These are phyloP conservation scores for Sarocladium kiliense DNA, from an alignment of 2,329 filamentous ascomycete species.

Conservation along the genomic window DNA sequence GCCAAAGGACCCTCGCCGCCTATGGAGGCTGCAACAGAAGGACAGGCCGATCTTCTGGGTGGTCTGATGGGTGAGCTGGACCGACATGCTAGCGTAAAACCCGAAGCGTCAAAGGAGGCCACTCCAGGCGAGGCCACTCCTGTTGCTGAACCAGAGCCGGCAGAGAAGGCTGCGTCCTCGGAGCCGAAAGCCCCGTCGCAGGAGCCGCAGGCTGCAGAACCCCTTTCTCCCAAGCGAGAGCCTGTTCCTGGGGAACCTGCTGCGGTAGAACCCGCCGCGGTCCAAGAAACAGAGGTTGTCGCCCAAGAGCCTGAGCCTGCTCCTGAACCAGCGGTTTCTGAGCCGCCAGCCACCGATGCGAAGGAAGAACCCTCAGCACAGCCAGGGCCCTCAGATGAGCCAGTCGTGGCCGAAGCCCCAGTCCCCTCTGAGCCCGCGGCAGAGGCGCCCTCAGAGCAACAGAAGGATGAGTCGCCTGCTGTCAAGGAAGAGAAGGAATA, in stretches of 20 bases:
- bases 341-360: neutral
- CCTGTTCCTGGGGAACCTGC: neutral
- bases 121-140: neutral
- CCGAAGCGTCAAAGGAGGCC: constrained; percentile 6
- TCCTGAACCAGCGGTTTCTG: constrained; percentile 1
- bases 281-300: neutral
- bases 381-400: neutral
- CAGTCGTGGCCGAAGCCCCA: neutral
- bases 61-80: constrained; percentile 41
- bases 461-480: neutral
- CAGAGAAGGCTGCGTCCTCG: neutral
- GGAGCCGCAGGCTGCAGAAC: neutral
- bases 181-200: neutral
- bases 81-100: constrained; percentile 23
- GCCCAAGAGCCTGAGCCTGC: constrained; percentile 4
- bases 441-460: constrained; percentile 4
- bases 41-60: constrained; percentile 27
- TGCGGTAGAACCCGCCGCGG: neutral
- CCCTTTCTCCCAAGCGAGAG: neutral
- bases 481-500: constrained; percentile 8
- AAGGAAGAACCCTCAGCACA: neutral
- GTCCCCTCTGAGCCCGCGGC: constrained; percentile 6
- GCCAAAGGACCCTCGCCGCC: neutral
- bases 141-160: constrained; percentile 13
- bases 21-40: constrained; percentile 1